Evolutionary conservation across 2,329 filamentous ascomycete genomes (phyloP), one percentile per base, ranked within the genome.

Genomic region (Trichoderma sp.): DNA sequence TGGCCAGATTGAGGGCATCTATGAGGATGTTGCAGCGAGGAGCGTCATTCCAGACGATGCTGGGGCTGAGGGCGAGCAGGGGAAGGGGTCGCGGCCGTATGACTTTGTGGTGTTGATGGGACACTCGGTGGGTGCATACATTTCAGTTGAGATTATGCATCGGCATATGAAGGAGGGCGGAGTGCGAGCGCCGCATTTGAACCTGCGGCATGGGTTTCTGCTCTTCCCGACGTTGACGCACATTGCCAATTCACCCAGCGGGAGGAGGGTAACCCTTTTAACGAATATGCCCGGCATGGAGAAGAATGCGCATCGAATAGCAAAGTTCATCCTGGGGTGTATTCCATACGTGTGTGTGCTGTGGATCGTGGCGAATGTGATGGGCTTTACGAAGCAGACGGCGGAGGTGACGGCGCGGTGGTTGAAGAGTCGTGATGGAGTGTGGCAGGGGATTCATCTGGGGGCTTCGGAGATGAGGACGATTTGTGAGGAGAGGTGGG

Each of bases 181-280:
- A 0, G 70, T 72, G 14, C 68, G 75, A 14, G 77, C 77, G 1
- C 78, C 80, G n/a, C 75, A 79, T 57, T 75, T 85, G n/a, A 77
- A 75, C 13, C 79, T 88, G 27, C 77, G 76, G 43, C 81, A 84
- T 33, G 91, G 85, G 1, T 83, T 93, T 53, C 82, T 94, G 68
- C 83, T 94, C 21, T 93, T 93, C 76, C 91, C 92, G 1, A 93
- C 92, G 1, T 85, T 94, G 47, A 85, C 89, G n/a, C 87, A 93
- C 78, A 89, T 94, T 71, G 87, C 88, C 11, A 79, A 81, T 68
- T 92, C 89, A 1, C 83, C 86, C 0, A 88, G 83, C 33, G 92
- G 91, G 1, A 79, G 79, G 68, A 85, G 84, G 59, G 65, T 78
- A 19, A 72, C 73, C 47, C 72, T 82, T 4, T 74, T 88, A 5